Conservation (phyloP, 1,139 yeast species). For the Suhomyces kunorum region DNA sequence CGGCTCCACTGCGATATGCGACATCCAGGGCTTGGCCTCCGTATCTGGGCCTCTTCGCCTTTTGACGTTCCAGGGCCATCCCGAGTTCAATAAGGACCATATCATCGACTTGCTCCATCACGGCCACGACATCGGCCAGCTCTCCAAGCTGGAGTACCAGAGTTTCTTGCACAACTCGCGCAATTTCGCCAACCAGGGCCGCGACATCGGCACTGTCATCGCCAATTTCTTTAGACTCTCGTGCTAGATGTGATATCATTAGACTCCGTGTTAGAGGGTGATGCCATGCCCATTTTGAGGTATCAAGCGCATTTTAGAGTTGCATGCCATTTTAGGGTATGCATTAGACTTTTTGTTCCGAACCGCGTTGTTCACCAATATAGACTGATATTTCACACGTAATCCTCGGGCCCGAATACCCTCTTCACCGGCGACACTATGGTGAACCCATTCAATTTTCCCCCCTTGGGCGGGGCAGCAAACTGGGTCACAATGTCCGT, state of each 20-base stretch:
- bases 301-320: too few species aligned
- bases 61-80: conserved; percentile 86
- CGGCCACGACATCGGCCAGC: conserved; percentile 3
- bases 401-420: conserved; percentile 24
- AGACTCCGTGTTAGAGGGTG: too few species aligned
- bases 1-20: conserved; percentile 57
- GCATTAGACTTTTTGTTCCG: too few species aligned
- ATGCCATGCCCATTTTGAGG: too few species aligned
- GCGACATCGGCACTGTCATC: conserved; percentile 35
- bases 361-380: too few species aligned
- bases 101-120: conserved; percentile 30
- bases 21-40: conserved; percentile 61
- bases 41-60: conserved; percentile 43
- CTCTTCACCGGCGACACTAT: conserved; percentile 43
- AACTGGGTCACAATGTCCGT: not conserved
- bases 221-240: conserved; percentile 24
- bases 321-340: too few species aligned
- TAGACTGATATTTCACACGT: not conserved
- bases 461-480: conserved; percentile 27
- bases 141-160: conserved; percentile 25
- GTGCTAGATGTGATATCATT: too few species aligned
- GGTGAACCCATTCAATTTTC: conserved; percentile 45
- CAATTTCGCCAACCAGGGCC: conserved; percentile 38
- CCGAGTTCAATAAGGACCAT: conserved; percentile 61
- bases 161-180: conserved; percentile 31